Percentiles rank a stretch among this genome's conserved stretches.
Evolutionary conservation across 495 filamentous ascomycete species (phyloP).

Genomic region (Tuber microsphaerosporum): DNA sequence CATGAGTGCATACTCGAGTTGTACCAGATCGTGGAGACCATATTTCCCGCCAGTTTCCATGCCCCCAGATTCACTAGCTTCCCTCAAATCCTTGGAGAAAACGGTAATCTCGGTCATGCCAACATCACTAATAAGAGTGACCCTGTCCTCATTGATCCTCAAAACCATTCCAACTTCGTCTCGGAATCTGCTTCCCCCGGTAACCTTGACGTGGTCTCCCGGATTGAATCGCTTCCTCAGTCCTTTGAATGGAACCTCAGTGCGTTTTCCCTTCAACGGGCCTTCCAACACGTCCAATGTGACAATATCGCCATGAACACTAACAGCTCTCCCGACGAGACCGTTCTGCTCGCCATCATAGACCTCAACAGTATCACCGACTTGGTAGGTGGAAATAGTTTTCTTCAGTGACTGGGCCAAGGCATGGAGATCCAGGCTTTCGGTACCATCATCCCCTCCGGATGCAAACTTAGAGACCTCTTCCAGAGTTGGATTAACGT

Average conservation of each 20-base stretch:
- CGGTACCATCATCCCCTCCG: slow-evolving; percentile 78
- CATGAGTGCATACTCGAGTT: slow-evolving; percentile 63
- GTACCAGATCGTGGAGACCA: slow-evolving; percentile 86
- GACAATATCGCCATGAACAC: slow-evolving; percentile 87
- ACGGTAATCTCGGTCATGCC: slow-evolving; percentile 90
- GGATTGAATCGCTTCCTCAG: slow-evolving; percentile 87
- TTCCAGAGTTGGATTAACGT: slow-evolving; percentile 87
- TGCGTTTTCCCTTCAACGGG: slow-evolving; percentile 68
- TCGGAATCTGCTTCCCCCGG: slow-evolving; percentile 83
- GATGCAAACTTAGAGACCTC: slow-evolving; percentile 88
- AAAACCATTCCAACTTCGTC: slow-evolving; percentile 97
- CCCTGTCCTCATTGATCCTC: slow-evolving; percentile 77
- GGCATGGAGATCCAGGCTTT: slow-evolving; percentile 85
- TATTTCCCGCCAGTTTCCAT: slow-evolving; percentile 72
- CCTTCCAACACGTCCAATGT: slow-evolving; percentile 81
- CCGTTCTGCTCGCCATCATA: slow-evolving; percentile 95
- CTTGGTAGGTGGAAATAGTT: slow-evolving; percentile 70
- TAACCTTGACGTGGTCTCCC: slow-evolving; percentile 98
- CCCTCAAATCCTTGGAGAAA: slow-evolving; percentile 92
- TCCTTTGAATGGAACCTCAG: slow-evolving; percentile 87
- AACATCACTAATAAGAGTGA: slow-evolving; percentile 85
- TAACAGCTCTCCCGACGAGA: slow-evolving; percentile 71
- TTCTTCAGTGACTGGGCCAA: slow-evolving; percentile 78
- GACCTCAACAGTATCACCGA: slow-evolving; percentile 90
- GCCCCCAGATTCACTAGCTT: slow-evolving; percentile 82